phyloP scores from a whole-genome alignment of 192 early-diverging fungal species.

The Phlyctochytrium bullatum region DNA sequence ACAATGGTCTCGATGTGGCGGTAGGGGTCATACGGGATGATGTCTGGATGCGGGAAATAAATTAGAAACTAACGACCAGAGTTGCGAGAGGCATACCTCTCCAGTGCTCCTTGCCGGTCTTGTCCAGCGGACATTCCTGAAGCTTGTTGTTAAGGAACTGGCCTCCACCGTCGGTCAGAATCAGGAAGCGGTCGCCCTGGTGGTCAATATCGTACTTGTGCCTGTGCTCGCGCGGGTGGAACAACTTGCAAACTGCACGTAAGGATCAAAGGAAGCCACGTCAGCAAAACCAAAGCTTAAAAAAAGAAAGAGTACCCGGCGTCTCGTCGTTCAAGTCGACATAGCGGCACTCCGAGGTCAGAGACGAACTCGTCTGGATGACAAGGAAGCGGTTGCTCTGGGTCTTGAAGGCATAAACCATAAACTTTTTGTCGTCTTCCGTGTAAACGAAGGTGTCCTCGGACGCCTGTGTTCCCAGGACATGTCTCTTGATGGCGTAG shows the following conservation, averaged over 20 bases:
- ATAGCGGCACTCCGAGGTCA: slow-evolving; percentile 17
- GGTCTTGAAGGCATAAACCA: slow-evolving; percentile 26
- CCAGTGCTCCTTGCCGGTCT: slow-evolving; percentile 18
- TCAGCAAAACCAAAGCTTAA: not conserved
- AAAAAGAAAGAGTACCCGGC: not conserved
- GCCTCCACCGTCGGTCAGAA: slow-evolving; percentile 42
- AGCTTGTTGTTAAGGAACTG: slow-evolving; percentile 44
- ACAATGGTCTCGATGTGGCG: slow-evolving; percentile 3
- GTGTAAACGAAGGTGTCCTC: slow-evolving; percentile 35
- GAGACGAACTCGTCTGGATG: slow-evolving; percentile 16
- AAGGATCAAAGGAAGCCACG: not conserved
- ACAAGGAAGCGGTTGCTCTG: slow-evolving; percentile 37
- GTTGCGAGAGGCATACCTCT: not conserved
- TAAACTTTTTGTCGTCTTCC: slow-evolving; percentile 45
- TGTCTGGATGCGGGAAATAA: slow-evolving; percentile 22
- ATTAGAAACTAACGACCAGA: not conserved
- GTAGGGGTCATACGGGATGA: slow-evolving; percentile 47
- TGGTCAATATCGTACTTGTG: slow-evolving; percentile 44
- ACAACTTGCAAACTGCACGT: slow-evolving; percentile 17
- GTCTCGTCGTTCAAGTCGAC: slow-evolving; percentile 4
- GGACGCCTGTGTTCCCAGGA: slow-evolving; percentile 19
- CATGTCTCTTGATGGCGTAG: slow-evolving; percentile 27
- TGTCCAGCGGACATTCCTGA: slow-evolving; percentile 4
- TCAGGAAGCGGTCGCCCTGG: slow-evolving; percentile 40
- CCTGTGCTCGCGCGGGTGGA: slow-evolving; percentile 32